These are phyloP conservation scores for Musa schizocarpa DNA, from an alignment of 176 grass and related monocot genomes.

Conservation along the genomic window DNA sequence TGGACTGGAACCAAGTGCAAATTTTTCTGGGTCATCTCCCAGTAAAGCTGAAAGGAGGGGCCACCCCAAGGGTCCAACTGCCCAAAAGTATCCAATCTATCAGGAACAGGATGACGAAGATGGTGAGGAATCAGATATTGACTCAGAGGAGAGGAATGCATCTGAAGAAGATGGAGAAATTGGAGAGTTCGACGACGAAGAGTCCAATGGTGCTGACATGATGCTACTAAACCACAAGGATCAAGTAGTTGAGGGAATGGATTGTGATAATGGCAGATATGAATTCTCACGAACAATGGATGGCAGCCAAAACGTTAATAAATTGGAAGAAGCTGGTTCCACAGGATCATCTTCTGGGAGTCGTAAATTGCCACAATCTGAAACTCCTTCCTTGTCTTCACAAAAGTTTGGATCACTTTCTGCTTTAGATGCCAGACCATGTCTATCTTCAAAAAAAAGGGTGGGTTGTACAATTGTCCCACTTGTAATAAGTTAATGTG, in stretches of 20 bases:
- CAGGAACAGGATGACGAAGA: conserved; percentile 83
- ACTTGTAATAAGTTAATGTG: background rate
- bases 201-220: conserved; percentile 47
- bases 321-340: conserved; percentile 65
- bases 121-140: conserved; percentile 66
- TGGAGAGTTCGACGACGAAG: conserved; percentile 77
- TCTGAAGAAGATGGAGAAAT: conserved; percentile 65
- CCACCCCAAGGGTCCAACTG: conserved; percentile 28
- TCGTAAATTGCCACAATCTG: conserved; percentile 50
- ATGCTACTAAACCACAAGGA: conserved; percentile 46
- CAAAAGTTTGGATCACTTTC: conserved; percentile 21
- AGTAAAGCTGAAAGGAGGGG: conserved; percentile 67
- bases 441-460: conserved; percentile 51
- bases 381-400: conserved; percentile 11
- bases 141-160: conserved; percentile 59
- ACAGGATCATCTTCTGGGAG: conserved; percentile 88
- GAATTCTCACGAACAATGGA: conserved; percentile 32
- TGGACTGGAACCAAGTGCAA: conserved; percentile 35
- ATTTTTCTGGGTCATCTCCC: conserved; percentile 3
- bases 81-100: conserved; percentile 62
- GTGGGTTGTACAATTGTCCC: conserved; percentile 31
- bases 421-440: conserved; percentile 26
- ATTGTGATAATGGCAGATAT: conserved; percentile 21
- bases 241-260: conserved; percentile 19
- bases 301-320: conserved; percentile 28